phyloP scores from a whole-genome alignment of 2,329 filamentous ascomycete species.

The Epicoccum sorghinum region DNA sequence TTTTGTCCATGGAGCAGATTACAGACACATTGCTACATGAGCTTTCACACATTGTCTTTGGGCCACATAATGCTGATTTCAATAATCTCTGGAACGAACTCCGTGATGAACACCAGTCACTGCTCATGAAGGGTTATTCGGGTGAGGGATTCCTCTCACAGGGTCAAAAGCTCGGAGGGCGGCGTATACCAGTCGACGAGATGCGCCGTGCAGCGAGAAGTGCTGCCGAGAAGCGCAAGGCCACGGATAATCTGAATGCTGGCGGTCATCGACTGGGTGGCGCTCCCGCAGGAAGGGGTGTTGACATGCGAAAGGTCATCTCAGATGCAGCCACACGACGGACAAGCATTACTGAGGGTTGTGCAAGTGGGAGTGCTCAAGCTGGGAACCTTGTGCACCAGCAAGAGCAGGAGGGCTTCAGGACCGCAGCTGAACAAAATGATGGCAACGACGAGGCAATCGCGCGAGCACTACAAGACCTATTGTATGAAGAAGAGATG shows the following conservation, averaged over 20 bases:
- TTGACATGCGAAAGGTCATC: constrained; percentile 75
- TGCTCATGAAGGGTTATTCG: constrained; percentile 82
- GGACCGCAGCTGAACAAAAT: constrained; percentile 84
- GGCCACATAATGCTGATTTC: constrained; percentile 82
- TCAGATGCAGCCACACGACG: constrained; percentile 71
- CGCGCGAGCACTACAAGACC: constrained; percentile 81
- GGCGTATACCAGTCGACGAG: constrained; percentile 67
- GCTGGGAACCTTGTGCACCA: constrained; percentile 71
- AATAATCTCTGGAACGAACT: constrained; percentile 88
- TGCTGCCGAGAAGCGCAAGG: constrained; percentile 73
- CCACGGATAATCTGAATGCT: constrained; percentile 66
- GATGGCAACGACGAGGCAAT: constrained; percentile 89
- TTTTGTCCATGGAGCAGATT: constrained; percentile 79
- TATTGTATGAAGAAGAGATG: constrained; percentile 79
- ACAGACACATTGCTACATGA: constrained; percentile 95
- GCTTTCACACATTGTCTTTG: constrained; percentile 83
- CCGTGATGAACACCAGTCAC: constrained; percentile 79
- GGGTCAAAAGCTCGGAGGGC: constrained; percentile 72
- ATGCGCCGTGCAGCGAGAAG: constrained; percentile 74
- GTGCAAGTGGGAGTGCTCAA: constrained; percentile 72
- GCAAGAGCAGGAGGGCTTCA: constrained; percentile 73
- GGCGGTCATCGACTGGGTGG: constrained; percentile 78
- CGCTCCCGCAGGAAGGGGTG: constrained; percentile 58
- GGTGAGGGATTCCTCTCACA: constrained; percentile 85
- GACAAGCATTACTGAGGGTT: constrained; percentile 72